Conservation (phyloP, 352 stramenopile species). For the Pythium periplocum region DNA sequence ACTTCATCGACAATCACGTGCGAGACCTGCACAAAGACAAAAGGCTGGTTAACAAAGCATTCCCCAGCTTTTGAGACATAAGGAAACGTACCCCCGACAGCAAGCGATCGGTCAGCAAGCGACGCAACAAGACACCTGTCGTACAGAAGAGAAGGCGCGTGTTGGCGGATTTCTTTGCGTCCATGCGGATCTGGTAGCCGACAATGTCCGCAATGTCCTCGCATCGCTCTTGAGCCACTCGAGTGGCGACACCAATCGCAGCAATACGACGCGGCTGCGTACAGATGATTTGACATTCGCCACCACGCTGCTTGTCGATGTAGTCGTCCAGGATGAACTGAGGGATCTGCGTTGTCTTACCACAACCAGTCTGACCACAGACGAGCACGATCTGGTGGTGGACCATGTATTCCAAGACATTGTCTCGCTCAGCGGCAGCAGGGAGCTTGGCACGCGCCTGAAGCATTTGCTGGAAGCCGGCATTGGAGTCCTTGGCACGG, state of each 20-base stretch:
- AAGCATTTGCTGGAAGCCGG: conserved; percentile 57
- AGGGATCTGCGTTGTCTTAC: conserved; percentile 95
- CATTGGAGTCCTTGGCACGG: conserved; percentile 33
- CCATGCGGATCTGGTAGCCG: conserved; percentile 96
- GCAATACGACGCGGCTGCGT: conserved; percentile 94
- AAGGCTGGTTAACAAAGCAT: not conserved
- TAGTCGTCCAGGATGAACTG: conserved; percentile 97
- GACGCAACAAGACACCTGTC: conserved; percentile 92
- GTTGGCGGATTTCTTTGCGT: conserved; percentile 83
- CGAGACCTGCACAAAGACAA: conserved; percentile 52
- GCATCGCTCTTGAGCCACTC: conserved; percentile 93
- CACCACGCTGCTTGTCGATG: conserved; percentile 72
- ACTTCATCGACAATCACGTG: conserved; percentile 99
- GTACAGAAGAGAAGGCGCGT: conserved; percentile 95
- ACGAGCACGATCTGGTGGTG: conserved; percentile 91
- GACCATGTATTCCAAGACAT: conserved; percentile 47
- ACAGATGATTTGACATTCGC: conserved; percentile 94
- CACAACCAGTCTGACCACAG: conserved; percentile 93
- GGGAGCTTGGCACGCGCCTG: conserved; percentile 46
- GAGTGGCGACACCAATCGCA: conserved; percentile 94
- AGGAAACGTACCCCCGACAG: conserved; percentile 59
- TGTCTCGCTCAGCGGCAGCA: conserved; percentile 46
- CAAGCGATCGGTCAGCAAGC: conserved; percentile 87
- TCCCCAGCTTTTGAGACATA: not conserved
- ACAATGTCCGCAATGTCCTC: conserved; percentile 84